Conservation (phyloP, 768 basidiomycete genomes). For the Suillus americanus region DNA sequence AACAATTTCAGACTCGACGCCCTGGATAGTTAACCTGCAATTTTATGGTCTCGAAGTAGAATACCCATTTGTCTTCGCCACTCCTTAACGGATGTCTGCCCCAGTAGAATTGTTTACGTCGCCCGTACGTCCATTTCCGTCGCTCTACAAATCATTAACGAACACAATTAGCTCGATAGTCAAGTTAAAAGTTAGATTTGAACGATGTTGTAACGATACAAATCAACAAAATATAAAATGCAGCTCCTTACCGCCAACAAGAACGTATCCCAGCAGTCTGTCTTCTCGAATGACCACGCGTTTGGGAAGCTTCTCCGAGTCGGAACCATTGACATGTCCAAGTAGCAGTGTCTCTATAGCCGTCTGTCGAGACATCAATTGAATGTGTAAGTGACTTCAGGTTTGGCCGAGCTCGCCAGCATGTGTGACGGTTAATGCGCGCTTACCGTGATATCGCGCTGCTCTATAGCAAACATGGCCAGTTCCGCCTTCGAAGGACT, state of each 20-base stretch:
- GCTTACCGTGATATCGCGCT: constrained; percentile 1
- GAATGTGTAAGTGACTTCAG: background rate
- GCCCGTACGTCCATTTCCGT: background rate
- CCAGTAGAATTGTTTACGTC: constrained; percentile 1
- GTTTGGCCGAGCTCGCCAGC: background rate
- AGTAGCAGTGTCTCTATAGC: background rate
- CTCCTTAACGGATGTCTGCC: background rate
- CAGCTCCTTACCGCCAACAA: background rate
- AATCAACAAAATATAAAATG: background rate
- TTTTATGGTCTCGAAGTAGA: background rate
- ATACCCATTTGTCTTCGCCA: constrained; percentile 1
- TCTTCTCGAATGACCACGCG: background rate
- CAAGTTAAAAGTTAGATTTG: background rate
- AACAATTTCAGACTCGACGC: background rate
- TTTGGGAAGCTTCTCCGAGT: background rate
- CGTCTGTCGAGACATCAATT: background rate
- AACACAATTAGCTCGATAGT: background rate
- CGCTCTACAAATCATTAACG: background rate
- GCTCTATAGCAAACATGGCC: background rate
- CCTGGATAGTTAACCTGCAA: background rate
- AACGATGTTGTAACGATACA: background rate
- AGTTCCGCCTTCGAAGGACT: background rate
- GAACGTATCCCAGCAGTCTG: background rate
- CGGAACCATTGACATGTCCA: background rate
- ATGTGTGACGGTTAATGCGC: background rate